Percentiles rank a stretch among this genome's conserved stretches.
Evolutionary conservation across 2,329 filamentous ascomycete genomes (phyloP).

Genomic region (Aspergillus luchuensis): DNA sequence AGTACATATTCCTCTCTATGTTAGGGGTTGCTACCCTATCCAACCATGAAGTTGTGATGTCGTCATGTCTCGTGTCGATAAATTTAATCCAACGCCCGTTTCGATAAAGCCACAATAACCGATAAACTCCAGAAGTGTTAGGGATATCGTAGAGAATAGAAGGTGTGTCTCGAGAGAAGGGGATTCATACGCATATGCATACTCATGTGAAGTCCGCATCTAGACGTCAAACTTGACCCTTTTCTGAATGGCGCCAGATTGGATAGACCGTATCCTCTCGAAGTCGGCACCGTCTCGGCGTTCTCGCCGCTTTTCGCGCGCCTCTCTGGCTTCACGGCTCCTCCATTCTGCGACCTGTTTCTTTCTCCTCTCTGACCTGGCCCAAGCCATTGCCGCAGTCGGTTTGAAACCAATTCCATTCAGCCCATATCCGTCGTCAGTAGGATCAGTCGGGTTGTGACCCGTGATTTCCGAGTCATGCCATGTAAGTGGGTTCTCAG

Average conservation of each 20-base stretch:
- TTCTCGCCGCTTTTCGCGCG: constrained; percentile 58
- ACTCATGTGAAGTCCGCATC: not conserved
- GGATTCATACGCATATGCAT: not conserved
- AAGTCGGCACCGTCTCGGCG: constrained; percentile 43
- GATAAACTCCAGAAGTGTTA: not conserved
- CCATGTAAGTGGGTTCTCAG: constrained; percentile 51
- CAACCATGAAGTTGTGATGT: constrained; percentile 9
- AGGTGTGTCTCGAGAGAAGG: constrained; percentile 4
- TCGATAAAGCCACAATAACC: not conserved
- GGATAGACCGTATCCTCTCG: constrained; percentile 30
- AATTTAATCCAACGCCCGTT: constrained; percentile 5
- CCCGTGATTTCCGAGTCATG: constrained; percentile 65
- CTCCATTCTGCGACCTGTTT: constrained; percentile 64
- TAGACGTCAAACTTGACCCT: constrained; percentile 45
- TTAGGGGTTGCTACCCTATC: constrained; percentile 14
- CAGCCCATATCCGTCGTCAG: constrained; percentile 64
- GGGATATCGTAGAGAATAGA: not conserved
- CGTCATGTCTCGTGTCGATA: constrained; percentile 19
- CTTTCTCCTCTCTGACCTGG: constrained; percentile 57
- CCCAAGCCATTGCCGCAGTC: constrained; percentile 60
- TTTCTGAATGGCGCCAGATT: constrained; percentile 38
- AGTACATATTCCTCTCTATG: constrained; percentile 24
- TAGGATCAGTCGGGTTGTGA: constrained; percentile 57
- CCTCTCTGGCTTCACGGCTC: constrained; percentile 60
- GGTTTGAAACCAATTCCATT: constrained; percentile 66